A percentile compares a stretch with the other conserved stretches of the same genome.
Conservation (phyloP, 352 stramenopile genomes). For the Phytopythium vexans region DNA sequence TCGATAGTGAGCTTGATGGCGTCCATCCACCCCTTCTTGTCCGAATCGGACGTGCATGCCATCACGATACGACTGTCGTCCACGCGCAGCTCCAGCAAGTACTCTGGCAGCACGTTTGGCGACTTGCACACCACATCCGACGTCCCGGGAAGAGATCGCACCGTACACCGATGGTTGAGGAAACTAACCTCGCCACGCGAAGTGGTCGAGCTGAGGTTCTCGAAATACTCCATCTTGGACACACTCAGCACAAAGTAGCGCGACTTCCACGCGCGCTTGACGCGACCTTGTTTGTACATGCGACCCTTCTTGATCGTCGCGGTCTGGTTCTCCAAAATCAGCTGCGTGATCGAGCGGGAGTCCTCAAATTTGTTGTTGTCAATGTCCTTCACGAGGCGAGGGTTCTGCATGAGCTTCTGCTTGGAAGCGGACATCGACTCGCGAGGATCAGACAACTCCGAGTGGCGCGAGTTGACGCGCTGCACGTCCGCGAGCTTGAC, state of each 20-base stretch:
- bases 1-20: slow-evolving; percentile 85
- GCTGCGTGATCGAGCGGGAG: slow-evolving; percentile 74
- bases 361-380: slow-evolving; percentile 69
- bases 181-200: slow-evolving; percentile 83
- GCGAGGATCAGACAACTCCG: slow-evolving; percentile 65
- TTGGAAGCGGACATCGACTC: slow-evolving; percentile 59
- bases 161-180: slow-evolving; percentile 70
- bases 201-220: slow-evolving; percentile 74
- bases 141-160: slow-evolving; percentile 62
- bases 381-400: slow-evolving; percentile 63
- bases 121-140: slow-evolving; percentile 70
- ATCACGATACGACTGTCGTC: slow-evolving; percentile 79
- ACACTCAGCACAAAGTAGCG: slow-evolving; percentile 86
- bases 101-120: slow-evolving; percentile 68
- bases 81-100: slow-evolving; percentile 68
- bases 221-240: slow-evolving; percentile 85
- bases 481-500: slow-evolving; percentile 84
- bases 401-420: slow-evolving; percentile 66
- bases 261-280: slow-evolving; percentile 87
- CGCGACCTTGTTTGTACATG: slow-evolving; percentile 85
- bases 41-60: slow-evolving; percentile 78
- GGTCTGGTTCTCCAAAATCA: slow-evolving; percentile 83
- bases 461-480: slow-evolving; percentile 79
- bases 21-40: slow-evolving; percentile 88
- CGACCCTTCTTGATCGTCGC: slow-evolving; percentile 86